Conservation (phyloP, 2,329 filamentous ascomycete species). For the Microthyrium microscopicum region DNA sequence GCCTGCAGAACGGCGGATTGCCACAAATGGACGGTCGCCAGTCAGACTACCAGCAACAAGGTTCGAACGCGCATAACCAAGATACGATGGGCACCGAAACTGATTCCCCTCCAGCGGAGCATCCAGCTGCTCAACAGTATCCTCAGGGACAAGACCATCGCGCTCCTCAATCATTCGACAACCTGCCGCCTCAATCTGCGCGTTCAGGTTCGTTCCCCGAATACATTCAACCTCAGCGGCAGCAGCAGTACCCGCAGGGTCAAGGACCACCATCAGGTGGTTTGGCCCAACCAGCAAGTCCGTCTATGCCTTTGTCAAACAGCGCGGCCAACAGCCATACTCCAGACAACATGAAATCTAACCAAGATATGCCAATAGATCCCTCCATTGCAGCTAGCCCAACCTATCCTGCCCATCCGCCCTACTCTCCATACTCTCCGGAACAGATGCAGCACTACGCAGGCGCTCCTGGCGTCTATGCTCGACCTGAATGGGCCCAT, state of each 20-base stretch:
- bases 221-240: slow-evolving; percentile 58
- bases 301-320: slow-evolving; percentile 81
- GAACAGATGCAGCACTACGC: slow-evolving; percentile 73
- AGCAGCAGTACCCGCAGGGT: slow-evolving; percentile 62
- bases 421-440: slow-evolving; percentile 75
- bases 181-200: slow-evolving; percentile 56
- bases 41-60: slow-evolving; percentile 36
- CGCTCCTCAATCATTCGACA: slow-evolving; percentile 82
- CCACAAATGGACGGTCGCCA: slow-evolving; percentile 39
- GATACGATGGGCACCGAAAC: too few species aligned
- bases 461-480: slow-evolving; percentile 43
- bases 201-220: slow-evolving; percentile 77
- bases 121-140: slow-evolving; percentile 84
- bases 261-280: slow-evolving; percentile 61
- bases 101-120: slow-evolving; percentile 72
- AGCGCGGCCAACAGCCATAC: slow-evolving; percentile 53
- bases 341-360: slow-evolving; percentile 65
- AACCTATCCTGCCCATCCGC: slow-evolving; percentile 64
- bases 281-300: slow-evolving; percentile 99
- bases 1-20: slow-evolving; percentile 18
- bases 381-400: slow-evolving; percentile 91
- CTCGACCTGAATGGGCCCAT: slow-evolving; percentile 54
- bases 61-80: slow-evolving; percentile 42
- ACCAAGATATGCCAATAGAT: slow-evolving; percentile 98
- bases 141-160: slow-evolving; percentile 66